Conservation (phyloP, 352 stramenopile species). For the Globisporangium irregulare region DNA sequence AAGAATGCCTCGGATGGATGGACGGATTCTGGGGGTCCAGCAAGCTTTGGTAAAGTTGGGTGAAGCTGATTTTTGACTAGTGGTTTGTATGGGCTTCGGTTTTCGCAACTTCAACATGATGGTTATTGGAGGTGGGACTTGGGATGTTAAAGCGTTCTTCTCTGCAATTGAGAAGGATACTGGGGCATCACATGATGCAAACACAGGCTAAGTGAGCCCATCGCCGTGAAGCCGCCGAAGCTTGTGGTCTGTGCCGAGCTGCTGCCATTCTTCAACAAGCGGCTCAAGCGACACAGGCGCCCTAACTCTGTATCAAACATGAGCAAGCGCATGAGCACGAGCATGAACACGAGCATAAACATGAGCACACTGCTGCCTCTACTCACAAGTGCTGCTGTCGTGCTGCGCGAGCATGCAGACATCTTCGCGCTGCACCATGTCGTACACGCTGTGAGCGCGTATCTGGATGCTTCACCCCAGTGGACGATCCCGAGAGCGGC, state of each 20-base stretch:
- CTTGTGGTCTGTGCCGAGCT: no score
- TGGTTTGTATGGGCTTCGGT: neutral
- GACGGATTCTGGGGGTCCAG: no score
- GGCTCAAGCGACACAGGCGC: neutral
- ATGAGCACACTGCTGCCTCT: no score
- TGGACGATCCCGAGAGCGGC: conserved; percentile 9
- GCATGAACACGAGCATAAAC: neutral
- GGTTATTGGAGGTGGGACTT: neutral
- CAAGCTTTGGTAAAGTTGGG: no score
- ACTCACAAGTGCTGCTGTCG: neutral
- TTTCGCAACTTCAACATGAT: neutral
- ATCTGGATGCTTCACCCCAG: conserved; percentile 1
- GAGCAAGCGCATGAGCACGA: neutral
- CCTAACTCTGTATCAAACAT: no score
- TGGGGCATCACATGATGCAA: no score
- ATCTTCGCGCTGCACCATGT: neutral
- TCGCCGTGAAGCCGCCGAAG: no score
- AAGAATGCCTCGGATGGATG: no score
- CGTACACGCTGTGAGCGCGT: neutral
- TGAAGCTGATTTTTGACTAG: no score
- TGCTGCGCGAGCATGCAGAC: neutral
- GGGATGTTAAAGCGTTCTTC: no score
- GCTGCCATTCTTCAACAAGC: neutral
- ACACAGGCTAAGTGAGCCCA: no score
- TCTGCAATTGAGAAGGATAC: no score